These are phyloP conservation scores for Candida sojae DNA, from an alignment of 1,139 yeast genomes.

Conservation along the genomic window DNA sequence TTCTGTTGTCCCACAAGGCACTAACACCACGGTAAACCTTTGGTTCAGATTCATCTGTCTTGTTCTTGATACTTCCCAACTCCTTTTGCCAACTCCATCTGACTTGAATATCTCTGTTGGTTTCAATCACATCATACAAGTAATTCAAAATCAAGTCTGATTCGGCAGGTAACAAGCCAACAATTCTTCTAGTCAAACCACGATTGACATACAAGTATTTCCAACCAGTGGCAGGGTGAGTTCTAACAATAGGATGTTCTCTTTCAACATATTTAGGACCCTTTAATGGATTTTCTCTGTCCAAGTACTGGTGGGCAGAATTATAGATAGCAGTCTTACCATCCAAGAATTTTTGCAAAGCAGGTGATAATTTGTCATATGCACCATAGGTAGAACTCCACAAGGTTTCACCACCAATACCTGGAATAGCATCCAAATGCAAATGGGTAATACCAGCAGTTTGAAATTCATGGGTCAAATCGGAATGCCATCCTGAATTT, in stretches of 20 bases:
- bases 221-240: constrained; percentile 47
- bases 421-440: constrained; percentile 34
- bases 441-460: constrained; percentile 41
- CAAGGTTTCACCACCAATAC: constrained; percentile 37
- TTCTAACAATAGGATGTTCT: constrained; percentile 40
- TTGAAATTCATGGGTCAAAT: constrained; percentile 28
- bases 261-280: constrained; percentile 37
- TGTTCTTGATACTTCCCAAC: constrained; percentile 3
- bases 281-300: constrained; percentile 30
- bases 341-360: constrained; percentile 34
- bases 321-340: constrained; percentile 37
- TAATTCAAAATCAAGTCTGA: constrained; percentile 31
- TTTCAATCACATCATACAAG: constrained; percentile 32
- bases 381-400: constrained; percentile 43
- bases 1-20: constrained; percentile 60
- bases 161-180: constrained; percentile 36
- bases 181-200: constrained; percentile 35
- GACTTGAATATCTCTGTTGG: constrained; percentile 46
- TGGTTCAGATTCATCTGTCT: constrained; percentile 27
- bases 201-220: constrained; percentile 38
- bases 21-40: constrained; percentile 52
- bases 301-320: constrained; percentile 35
- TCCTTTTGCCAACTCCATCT: constrained; percentile 48
- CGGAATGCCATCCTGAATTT: constrained; percentile 38
- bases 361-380: constrained; percentile 37